These are phyloP conservation scores for Tricholoma furcatifolium DNA, from an alignment of 768 basidiomycete genomes.

Conservation along the genomic window DNA sequence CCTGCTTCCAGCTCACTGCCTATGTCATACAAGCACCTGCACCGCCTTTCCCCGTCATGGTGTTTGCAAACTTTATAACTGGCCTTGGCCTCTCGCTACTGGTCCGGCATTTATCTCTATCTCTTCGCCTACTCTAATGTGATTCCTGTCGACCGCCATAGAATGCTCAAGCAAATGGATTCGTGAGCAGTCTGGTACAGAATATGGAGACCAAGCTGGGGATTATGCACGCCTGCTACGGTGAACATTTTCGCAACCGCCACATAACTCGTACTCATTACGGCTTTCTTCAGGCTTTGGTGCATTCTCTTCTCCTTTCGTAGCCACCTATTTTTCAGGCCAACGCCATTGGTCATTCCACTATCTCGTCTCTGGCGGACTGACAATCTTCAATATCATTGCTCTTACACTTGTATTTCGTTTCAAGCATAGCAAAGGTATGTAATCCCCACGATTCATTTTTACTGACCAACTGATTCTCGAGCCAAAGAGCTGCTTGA, in stretches of 20 bases:
- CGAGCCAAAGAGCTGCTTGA: conserved; percentile 16
- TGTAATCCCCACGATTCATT: not conserved
- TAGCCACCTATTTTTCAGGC: conserved; percentile 63
- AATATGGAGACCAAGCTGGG: conserved; percentile 50
- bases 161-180: conserved; percentile 56
- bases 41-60: conserved; percentile 53
- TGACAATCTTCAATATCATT: conserved; percentile 41
- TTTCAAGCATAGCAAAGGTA: conserved; percentile 28
- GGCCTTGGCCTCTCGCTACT: conserved; percentile 52
- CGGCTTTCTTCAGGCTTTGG: conserved; percentile 31
- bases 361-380: conserved; percentile 53
- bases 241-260: conserved; percentile 19
- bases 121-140: not conserved
- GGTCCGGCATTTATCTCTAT: conserved; percentile 20
- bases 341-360: conserved; percentile 57
- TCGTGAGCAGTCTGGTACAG: conserved; percentile 44
- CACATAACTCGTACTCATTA: no score
- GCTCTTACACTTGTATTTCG: conserved; percentile 25
- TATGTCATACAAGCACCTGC: conserved; percentile 45
- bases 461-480: not conserved
- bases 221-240: conserved; percentile 49
- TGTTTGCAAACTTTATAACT: conserved; percentile 40
- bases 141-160: conserved; percentile 17
- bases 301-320: conserved; percentile 55
- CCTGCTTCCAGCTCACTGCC: conserved; percentile 39